Conservation (phyloP, 306 rosid genomes). For the Sechiopsis laciniata region DNA sequence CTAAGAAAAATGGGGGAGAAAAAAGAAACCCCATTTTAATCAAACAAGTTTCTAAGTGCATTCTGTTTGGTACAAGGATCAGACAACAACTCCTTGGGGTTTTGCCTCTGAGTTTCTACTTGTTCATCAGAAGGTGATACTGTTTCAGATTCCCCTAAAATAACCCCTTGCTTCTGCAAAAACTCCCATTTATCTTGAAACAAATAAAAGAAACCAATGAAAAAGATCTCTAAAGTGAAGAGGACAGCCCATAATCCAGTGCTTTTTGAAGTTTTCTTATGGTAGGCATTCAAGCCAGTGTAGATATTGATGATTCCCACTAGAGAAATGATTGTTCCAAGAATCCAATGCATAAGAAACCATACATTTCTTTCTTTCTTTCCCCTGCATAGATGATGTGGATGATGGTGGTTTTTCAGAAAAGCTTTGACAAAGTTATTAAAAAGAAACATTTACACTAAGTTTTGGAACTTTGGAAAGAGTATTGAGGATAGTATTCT, state of each 20-base stretch:
- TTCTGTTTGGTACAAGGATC: slow-evolving; percentile 60
- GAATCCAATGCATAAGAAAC: slow-evolving; percentile 79
- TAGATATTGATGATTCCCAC: slow-evolving; percentile 75
- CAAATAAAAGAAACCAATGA: slow-evolving; percentile 62
- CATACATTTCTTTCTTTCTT: slow-evolving; percentile 68
- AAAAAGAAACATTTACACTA: neutral
- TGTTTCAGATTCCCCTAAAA: slow-evolving; percentile 35
- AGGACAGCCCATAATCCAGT: slow-evolving; percentile 67
- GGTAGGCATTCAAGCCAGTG: slow-evolving; percentile 74
- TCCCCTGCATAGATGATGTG: slow-evolving; percentile 44
- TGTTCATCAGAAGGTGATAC: slow-evolving; percentile 31
- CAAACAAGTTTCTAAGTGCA: slow-evolving; percentile 89
- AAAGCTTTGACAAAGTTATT: neutral
- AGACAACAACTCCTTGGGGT: slow-evolving; percentile 44
- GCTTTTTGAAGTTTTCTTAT: slow-evolving; percentile 56
- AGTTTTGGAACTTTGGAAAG: neutral
- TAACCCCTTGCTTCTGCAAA: slow-evolving; percentile 65
- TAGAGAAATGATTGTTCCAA: slow-evolving; percentile 63
- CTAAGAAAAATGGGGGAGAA: slow-evolving; percentile 24
- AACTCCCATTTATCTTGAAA: slow-evolving; percentile 80
- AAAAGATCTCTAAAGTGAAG: slow-evolving; percentile 63
- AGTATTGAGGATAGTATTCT: neutral
- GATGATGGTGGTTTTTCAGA: neutral
- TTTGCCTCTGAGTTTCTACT: slow-evolving; percentile 32
- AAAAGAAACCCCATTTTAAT: neutral